A percentile compares a stretch with the other conserved stretches of the same genome.
phyloP scores from a whole-genome alignment of 306 rosid species.

The Clitoria ternatea region DNA sequence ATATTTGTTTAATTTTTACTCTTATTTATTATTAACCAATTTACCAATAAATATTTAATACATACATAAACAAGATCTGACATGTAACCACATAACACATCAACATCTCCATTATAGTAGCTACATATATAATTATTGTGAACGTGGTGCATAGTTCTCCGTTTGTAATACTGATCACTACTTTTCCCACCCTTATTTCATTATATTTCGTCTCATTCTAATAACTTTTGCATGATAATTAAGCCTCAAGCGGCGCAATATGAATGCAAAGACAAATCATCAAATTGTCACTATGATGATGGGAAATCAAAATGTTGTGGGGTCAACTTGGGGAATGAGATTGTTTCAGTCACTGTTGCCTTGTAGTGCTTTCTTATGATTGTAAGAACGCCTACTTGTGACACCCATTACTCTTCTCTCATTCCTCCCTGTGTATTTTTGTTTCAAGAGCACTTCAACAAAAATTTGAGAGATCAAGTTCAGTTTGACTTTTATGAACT shows the following conservation, averaged over 20 bases:
- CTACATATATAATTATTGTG: too few relatives aligned
- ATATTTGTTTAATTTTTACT: too few relatives aligned
- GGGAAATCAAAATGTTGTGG: constrained; percentile 19
- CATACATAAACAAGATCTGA: too few relatives aligned
- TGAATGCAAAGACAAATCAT: not conserved
- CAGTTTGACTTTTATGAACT: not conserved
- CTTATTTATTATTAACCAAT: too few relatives aligned
- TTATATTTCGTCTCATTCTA: not conserved
- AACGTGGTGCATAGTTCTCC: too few relatives aligned
- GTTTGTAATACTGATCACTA: not conserved
- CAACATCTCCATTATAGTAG: too few relatives aligned
- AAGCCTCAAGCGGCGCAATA: not conserved
- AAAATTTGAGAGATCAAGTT: not conserved
- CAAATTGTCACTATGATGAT: not conserved
- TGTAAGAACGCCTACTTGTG: constrained; percentile 60
- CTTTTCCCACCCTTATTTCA: not conserved
- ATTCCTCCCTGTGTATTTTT: not conserved
- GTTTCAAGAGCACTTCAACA: not conserved
- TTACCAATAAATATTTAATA: too few relatives aligned
- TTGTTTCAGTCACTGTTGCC: constrained; percentile 8
- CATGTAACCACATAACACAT: too few relatives aligned
- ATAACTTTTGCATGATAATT: not conserved
- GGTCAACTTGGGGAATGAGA: constrained; percentile 25
- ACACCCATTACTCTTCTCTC: constrained; percentile 21
- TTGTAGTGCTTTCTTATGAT: constrained; percentile 57